Conservation (phyloP, 208 protist species). For the Porcisia hertigi region DNA sequence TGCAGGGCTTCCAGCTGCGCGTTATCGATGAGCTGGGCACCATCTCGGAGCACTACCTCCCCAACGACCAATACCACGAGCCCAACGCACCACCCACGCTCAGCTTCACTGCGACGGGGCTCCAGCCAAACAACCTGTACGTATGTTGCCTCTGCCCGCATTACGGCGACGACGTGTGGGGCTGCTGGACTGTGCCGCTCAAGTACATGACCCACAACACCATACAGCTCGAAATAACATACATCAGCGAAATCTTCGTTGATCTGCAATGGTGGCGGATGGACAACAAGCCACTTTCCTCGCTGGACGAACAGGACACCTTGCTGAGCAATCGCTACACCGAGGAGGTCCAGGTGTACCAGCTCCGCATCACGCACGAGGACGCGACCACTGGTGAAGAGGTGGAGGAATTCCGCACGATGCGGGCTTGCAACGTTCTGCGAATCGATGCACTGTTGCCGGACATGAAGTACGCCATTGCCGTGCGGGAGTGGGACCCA, state of each 20-base stretch:
- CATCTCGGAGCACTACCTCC: constrained; percentile 26
- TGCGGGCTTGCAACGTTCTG: constrained; percentile 77
- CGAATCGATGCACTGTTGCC: constrained; percentile 74
- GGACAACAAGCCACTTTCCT: constrained; percentile 73
- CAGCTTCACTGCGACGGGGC: constrained; percentile 69
- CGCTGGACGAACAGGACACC: constrained; percentile 55
- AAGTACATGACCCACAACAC: constrained; percentile 93
- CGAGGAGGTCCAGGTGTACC: constrained; percentile 70
- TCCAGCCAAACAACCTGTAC: constrained; percentile 88
- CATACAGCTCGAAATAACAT: constrained; percentile 87
- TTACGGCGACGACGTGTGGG: constrained; percentile 79
- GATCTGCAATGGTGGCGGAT: constrained; percentile 89
- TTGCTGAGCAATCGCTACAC: constrained; percentile 54
- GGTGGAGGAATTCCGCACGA: constrained; percentile 71
- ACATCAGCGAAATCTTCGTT: constrained; percentile 89
- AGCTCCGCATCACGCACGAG: constrained; percentile 75
- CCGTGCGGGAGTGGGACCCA: constrained; percentile 89
- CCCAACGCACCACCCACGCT: constrained; percentile 19
- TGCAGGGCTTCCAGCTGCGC: constrained; percentile 77
- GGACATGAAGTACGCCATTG: constrained; percentile 90
- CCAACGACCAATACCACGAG: constrained; percentile 17
- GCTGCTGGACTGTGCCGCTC: constrained; percentile 78
- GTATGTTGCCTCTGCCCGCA: constrained; percentile 76
- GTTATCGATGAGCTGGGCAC: constrained; percentile 68
- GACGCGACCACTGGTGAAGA: constrained; percentile 47